phyloP scores from a whole-genome alignment of 257 asterid species.

The Przewalskia tangutica region DNA sequence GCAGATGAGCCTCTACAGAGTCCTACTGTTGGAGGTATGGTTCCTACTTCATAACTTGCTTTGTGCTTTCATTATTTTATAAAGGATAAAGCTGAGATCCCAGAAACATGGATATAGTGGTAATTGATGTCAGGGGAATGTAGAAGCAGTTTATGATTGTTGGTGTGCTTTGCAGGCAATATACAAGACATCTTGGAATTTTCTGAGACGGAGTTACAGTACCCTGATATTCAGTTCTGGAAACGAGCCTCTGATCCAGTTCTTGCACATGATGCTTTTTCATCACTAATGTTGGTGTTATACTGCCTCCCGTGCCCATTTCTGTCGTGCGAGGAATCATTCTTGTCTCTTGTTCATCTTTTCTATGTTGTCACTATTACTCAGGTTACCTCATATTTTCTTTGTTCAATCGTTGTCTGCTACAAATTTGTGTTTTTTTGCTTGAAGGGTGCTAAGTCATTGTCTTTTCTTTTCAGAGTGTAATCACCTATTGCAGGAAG shows the following conservation, averaged over 20 bases:
- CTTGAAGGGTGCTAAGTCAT: not conserved
- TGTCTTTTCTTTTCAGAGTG: slow-evolving; percentile 40
- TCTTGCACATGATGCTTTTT: slow-evolving; percentile 74
- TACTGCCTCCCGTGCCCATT: slow-evolving; percentile 88
- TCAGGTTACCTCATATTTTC: slow-evolving; percentile 19
- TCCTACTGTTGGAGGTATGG: not conserved
- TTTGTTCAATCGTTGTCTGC: not conserved
- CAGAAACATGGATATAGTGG: not conserved
- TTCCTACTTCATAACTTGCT: not conserved
- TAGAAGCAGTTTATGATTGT: not conserved
- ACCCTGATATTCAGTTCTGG: slow-evolving; percentile 74
- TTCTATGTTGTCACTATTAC: slow-evolving; percentile 39
- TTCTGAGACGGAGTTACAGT: slow-evolving; percentile 35
- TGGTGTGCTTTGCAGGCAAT: slow-evolving; percentile 42
- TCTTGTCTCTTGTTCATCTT: slow-evolving; percentile 63
- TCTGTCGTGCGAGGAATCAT: slow-evolving; percentile 67
- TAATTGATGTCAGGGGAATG: not conserved
- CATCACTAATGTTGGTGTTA: slow-evolving; percentile 86
- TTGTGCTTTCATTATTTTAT: not conserved
- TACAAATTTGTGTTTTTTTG: not conserved
- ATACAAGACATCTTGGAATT: slow-evolving; percentile 57
- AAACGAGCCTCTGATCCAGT: slow-evolving; percentile 65
- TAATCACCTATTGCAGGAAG: slow-evolving; percentile 34
- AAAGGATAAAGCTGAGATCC: not conserved
- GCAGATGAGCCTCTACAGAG: slow-evolving; percentile 14